A percentile compares a stretch with the other conserved stretches of the same genome.
phyloP scores from a whole-genome alignment of 208 protist species.

The Porcisia deanei region DNA sequence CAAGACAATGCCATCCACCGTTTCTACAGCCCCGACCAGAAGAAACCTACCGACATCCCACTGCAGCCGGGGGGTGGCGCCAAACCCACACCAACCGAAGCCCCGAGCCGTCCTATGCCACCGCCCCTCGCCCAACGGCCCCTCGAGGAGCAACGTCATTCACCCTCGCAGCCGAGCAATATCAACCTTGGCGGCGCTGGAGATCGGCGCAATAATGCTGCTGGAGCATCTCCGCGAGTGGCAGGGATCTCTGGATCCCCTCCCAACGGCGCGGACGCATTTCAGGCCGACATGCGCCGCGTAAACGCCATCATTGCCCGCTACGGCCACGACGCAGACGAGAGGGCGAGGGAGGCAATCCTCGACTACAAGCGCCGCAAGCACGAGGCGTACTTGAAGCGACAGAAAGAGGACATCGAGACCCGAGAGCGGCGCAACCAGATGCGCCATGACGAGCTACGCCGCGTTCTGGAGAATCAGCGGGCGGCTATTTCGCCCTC shows the following conservation, averaged over 20 bases:
- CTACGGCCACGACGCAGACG: constrained; percentile 71
- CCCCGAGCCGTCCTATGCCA: background rate
- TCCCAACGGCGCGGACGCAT: constrained; percentile 20
- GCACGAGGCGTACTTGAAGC: constrained; percentile 80
- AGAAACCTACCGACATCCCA: constrained; percentile 9
- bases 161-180: constrained; percentile 17
- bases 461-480: constrained; percentile 68
- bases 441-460: constrained; percentile 60
- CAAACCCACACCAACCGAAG: constrained; percentile 8
- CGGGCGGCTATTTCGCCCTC: constrained; percentile 32
- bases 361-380: constrained; percentile 89
- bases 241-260: background rate
- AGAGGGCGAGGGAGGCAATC: constrained; percentile 80
- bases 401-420: constrained; percentile 62
- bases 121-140: constrained; percentile 15
- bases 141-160: constrained; percentile 12
- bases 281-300: constrained; percentile 71
- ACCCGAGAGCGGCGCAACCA: constrained; percentile 52
- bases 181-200: constrained; percentile 17
- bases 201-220: constrained; percentile 3
- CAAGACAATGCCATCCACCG: constrained; percentile 19
- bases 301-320: constrained; percentile 84
- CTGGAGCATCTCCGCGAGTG: background rate
- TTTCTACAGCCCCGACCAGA: constrained; percentile 22
- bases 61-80: constrained; percentile 14